These are phyloP conservation scores for Parietaria judaica DNA, from an alignment of 306 rosid genomes.

Conservation along the genomic window DNA sequence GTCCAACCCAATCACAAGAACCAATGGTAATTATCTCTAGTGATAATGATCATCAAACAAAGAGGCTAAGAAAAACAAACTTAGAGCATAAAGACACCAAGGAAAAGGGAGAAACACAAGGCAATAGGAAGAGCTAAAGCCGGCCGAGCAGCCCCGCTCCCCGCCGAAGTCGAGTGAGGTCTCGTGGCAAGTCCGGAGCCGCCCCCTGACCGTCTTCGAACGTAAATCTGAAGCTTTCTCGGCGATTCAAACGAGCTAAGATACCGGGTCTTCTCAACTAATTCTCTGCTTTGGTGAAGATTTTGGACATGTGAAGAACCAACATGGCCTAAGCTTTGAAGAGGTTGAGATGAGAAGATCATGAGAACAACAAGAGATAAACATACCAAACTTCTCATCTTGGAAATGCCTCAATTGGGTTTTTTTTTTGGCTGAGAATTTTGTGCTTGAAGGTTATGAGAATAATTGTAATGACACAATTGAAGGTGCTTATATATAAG, in stretches of 20 bases:
- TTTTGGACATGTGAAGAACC: neutral
- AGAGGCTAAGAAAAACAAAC: too few relatives aligned
- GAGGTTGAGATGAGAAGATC: conserved; percentile 10
- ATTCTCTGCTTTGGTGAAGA: neutral
- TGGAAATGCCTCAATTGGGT: neutral
- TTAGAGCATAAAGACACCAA: conserved; percentile 6
- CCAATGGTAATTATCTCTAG: too few relatives aligned
- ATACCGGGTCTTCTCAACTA: neutral
- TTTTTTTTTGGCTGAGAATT: neutral
- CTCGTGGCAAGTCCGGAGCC: neutral
- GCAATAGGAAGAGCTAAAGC: neutral
- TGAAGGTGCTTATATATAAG: neutral
- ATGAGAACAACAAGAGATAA: conserved; percentile 14
- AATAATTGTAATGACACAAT: neutral
- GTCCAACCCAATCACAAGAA: too few relatives aligned
- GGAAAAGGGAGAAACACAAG: conserved; percentile 1
- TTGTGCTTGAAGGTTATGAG: neutral
- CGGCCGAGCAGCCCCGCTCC: neutral
- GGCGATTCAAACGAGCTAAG: neutral
- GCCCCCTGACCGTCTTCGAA: neutral
- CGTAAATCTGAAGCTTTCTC: neutral
- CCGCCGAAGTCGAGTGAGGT: neutral
- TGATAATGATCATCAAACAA: too few relatives aligned
- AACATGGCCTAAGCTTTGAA: conserved; percentile 19
- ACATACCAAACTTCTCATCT: conserved; percentile 9